Base-by-base conservation (phyloP, 225 moss, liverwort and hornwort species). In the Pseudoscleropodium purum region DNA sequence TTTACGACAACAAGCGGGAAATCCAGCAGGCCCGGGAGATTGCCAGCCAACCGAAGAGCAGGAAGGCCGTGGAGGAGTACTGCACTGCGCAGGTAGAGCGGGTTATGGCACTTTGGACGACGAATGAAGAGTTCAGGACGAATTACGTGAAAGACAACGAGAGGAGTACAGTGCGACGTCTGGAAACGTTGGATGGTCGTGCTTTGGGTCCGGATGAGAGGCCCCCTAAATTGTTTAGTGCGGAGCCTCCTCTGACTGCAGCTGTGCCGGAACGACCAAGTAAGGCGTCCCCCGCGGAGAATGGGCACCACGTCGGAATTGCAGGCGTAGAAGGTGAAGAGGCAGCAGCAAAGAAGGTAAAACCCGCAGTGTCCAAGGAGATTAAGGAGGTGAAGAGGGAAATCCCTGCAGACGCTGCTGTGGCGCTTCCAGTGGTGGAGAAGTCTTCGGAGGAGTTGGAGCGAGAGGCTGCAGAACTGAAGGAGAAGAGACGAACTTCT, bases 61-160 rank as follows among this genome's bases (percentile, higher is more conserved):
- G 93, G 81, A 93, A 91, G 91, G 90, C 86, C 29, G 96, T 97
- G 56, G 96, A 95, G 91, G 94, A 94, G 80, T 87, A 84, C 31
- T 97, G 97, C 88, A 93, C 66, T 77, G 92, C 93, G 57, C 97
- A 97, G 91, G 85, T 96, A 29, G 96, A 97, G 84, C 91, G 95
- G 81, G 83, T 97, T 60, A 89, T 96, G 64, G 90, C 70, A 56
- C 47, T 96, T 69, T 96, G 97, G 97, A 96, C 93, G 82, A 92
- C 51, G 78, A 92, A 96, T 31, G 83, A 84, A 4, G 96, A 93
- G 65, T 96, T 94, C 83, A 89, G 97, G 59, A 94, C 51, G 83
- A 93, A 79, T 61, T 97, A 97, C 81, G 70, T 95, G 77, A 97
- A 94, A 85, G 93, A 93, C 60, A 97, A 97, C 84, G 97, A 96